Percentiles rank a stretch among this genome's conserved stretches.
Conservation (phyloP, 2,329 filamentous ascomycete species). For the Arthrobotrys sinensis region DNA sequence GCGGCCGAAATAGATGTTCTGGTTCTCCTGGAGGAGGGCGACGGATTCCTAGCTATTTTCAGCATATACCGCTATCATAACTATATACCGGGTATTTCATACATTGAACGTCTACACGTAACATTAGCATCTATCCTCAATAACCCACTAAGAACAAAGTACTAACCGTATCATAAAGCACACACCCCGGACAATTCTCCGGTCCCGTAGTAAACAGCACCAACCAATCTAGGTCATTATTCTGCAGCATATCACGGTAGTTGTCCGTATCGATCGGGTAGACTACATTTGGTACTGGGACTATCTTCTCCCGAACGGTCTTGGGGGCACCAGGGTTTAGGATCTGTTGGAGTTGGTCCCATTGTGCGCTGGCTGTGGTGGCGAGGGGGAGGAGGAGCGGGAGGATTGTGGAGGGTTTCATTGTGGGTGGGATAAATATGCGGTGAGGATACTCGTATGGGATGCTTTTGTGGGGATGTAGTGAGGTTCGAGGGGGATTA, state of each 20-base stretch:
- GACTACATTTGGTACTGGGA: constrained; percentile 9
- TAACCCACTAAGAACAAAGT: neutral
- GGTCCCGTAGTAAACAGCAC: constrained; percentile 39
- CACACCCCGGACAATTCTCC: constrained; percentile 55
- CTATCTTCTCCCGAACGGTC: neutral
- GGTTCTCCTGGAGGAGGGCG: constrained; percentile 29
- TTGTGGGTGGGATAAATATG: neutral
- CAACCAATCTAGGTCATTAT: constrained; percentile 48
- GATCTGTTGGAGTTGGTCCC: constrained; percentile 24
- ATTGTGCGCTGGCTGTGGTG: constrained; percentile 36
- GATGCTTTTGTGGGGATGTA: neutral
- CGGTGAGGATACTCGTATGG: no score
- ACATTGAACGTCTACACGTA: constrained; percentile 40
- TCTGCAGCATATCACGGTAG: constrained; percentile 26
- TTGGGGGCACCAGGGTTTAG: neutral
- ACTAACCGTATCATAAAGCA: constrained; percentile 43
- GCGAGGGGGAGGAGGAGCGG: constrained; percentile 8
- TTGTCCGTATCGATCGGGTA: constrained; percentile 19
- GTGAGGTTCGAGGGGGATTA: no score
- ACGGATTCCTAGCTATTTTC: constrained; percentile 29
- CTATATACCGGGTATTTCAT: constrained; percentile 3
- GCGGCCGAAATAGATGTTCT: constrained; percentile 45
- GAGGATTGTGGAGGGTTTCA: constrained; percentile 48
- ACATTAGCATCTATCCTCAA: neutral
- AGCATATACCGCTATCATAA: neutral